A percentile compares a stretch with the other conserved stretches of the same genome.
Conservation (phyloP, 2,329 filamentous ascomycete species). For the Hypomyces perniciosus region DNA sequence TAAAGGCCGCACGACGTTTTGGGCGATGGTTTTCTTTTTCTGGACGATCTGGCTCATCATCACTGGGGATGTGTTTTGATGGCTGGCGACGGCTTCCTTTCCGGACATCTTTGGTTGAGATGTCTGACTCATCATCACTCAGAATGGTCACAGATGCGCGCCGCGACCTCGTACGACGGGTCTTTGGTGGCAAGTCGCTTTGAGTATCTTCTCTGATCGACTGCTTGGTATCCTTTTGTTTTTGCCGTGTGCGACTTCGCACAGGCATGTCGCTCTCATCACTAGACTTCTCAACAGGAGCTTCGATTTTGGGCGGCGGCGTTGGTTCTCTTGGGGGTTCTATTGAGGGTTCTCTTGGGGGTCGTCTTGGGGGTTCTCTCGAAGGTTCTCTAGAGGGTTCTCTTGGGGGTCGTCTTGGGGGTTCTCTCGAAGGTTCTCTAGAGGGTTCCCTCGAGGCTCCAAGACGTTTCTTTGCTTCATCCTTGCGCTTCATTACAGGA, state of each 20-base stretch:
- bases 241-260: not conserved
- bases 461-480: too few species aligned
- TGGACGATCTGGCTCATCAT: too few species aligned
- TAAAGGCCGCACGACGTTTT: not conserved
- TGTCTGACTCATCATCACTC: slow-evolving; percentile 11
- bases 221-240: not conserved
- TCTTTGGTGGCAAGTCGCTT: not conserved
- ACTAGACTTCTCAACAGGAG: not conserved
- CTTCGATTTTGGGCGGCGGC: not conserved
- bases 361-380: not conserved
- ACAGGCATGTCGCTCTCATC: slow-evolving; percentile 5
- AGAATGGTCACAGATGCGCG: not conserved
- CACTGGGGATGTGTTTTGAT: not conserved
- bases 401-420: too few species aligned
- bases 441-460: too few species aligned
- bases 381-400: not conserved
- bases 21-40: not conserved
- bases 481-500: too few species aligned
- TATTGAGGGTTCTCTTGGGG: too few species aligned
- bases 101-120: not conserved
- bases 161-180: too few species aligned
- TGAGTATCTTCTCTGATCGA: not conserved
- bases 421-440: too few species aligned
- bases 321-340: not conserved
- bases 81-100: not conserved